Evolutionary conservation across 305 asterid genomes (phyloP), one percentile per base, ranked within the genome.

Genomic region (Nicotiana rustica): DNA sequence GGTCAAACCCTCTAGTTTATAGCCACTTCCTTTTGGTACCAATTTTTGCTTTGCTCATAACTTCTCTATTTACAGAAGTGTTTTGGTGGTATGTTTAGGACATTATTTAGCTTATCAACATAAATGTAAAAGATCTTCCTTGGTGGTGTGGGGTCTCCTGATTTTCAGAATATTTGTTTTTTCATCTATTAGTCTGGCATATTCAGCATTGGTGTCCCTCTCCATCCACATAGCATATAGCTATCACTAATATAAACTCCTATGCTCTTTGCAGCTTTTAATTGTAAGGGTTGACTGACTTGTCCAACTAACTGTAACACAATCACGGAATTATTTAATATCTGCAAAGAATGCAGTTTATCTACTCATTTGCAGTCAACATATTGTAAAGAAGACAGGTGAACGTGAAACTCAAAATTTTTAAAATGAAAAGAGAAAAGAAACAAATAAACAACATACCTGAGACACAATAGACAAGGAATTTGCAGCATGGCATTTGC

Each of bases 401-500:
- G 3, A 21, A 5, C 67, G 4, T 62, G 68, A 62, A 21, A 73
- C 64, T 47, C 62, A 5, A 14, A 66, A 21, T 21, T 21, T 18
- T 6, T 6, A 73, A 33, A 73, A 7, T 7, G 47, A 73, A 13
- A 4, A 47, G 25, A 25, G 25, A 25, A 25, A 25, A 13, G 47
- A 47, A 3, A 5, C 10, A 44, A 68, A 41, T 78, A 25, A 25
- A 12, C n/a, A 4, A 79, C 90, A 17, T 86, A 93, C 98, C 93
- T 90, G 82, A 81, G 97, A 91, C 77, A 95, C 91, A 83, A 94
- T 86, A 35, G 91, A 85, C 41, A 12, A 47, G 57, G 97, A 90
- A 88, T 85, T 88, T 83, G 92, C 88, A 77, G 97, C 87, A 81
- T 94, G 99, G 88, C 99, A 95, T 60, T 82, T 81, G 84, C 99